Conservation (phyloP, 176 grass and related monocot species). For the Elaeis guineensis region DNA sequence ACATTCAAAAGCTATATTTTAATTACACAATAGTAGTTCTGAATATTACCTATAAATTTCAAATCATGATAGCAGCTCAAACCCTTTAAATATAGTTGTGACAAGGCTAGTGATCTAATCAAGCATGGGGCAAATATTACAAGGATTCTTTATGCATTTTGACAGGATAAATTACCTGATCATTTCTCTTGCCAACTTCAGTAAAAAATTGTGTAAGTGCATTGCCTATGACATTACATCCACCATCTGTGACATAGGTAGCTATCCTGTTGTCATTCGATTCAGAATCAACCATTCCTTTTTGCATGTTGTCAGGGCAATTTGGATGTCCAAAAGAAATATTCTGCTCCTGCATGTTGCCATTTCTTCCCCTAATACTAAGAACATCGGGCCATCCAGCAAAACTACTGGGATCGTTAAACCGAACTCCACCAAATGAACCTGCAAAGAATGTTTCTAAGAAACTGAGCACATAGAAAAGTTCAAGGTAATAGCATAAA, state of each 20-base stretch:
- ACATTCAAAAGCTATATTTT: too few species aligned
- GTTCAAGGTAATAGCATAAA: too few species aligned
- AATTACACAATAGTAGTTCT: too few species aligned
- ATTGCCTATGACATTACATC: not conserved
- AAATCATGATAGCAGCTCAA: too few species aligned
- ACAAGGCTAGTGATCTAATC: too few species aligned
- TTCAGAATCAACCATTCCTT: not conserved
- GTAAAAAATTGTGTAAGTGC: not conserved
- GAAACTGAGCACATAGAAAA: not conserved
- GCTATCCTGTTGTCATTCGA: not conserved
- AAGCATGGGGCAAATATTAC: too few species aligned
- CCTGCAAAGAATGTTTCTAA: slow-evolving; percentile 2
- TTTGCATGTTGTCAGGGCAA: not conserved
- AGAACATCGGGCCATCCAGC: not conserved
- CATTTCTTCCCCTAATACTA: not conserved
- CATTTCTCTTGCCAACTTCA: not conserved
- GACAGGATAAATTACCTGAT: slow-evolving; percentile 11
- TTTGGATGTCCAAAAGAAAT: slow-evolving; percentile 3
- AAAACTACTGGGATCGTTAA: not conserved
- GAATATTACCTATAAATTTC: too few species aligned
- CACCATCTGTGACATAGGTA: not conserved
- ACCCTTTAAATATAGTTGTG: too few species aligned
- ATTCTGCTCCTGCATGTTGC: not conserved
- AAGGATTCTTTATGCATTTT: too few species aligned
- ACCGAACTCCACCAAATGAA: not conserved